Percentiles rank a stretch among this genome's conserved stretches.
These are phyloP conservation scores for Laguncularia racemosa DNA, from an alignment of 345 rosid species.

Conservation along the genomic window DNA sequence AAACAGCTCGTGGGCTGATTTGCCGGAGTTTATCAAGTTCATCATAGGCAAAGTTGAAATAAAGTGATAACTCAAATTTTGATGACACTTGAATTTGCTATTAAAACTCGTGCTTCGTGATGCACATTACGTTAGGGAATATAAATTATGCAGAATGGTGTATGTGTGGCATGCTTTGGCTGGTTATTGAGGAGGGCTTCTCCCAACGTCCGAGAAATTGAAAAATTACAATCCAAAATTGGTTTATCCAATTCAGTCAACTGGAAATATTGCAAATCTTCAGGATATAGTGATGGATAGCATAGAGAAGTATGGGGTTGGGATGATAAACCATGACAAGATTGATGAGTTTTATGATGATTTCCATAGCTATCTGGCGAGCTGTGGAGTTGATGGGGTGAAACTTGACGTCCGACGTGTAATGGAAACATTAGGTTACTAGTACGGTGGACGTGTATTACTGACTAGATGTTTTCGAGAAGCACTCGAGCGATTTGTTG, in stretches of 20 bases:
- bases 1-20: constrained; percentile 15
- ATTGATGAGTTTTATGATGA: constrained; percentile 36
- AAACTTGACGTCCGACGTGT: constrained; percentile 46
- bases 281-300: constrained; percentile 29
- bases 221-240: constrained; percentile 41
- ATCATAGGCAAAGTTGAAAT: constrained; percentile 28
- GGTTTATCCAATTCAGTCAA: constrained; percentile 38
- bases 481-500: constrained; percentile 45
- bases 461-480: constrained; percentile 43
- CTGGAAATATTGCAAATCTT: constrained; percentile 26
- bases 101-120: background rate
- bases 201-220: constrained; percentile 41
- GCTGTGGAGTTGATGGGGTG: constrained; percentile 34
- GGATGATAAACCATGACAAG: constrained; percentile 32
- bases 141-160: constrained; percentile 31
- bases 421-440: constrained; percentile 45
- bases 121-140: too few species aligned
- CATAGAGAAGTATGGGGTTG: constrained; percentile 35
- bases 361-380: constrained; percentile 38
- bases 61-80: constrained; percentile 21
- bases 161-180: constrained; percentile 57
- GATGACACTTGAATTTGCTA: background rate
- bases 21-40: constrained; percentile 24
- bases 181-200: constrained; percentile 63
- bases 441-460: constrained; percentile 44